These are phyloP conservation scores for Botrytis fabae DNA, from an alignment of 2,329 filamentous ascomycete genomes.

Conservation along the genomic window DNA sequence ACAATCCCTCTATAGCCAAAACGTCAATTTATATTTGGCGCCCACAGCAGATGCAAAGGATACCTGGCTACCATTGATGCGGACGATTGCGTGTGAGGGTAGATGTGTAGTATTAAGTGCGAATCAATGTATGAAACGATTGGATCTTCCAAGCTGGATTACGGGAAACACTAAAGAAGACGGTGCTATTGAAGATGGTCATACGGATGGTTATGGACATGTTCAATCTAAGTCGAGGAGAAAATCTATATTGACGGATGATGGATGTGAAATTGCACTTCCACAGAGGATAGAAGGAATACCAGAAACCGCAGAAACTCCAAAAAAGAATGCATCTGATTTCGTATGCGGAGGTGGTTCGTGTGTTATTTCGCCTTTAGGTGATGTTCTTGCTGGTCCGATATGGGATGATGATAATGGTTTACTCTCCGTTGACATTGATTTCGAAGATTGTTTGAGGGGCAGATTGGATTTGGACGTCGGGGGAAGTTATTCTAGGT, in stretches of 20 bases:
- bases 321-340: slow-evolving; percentile 30
- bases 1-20: slow-evolving; percentile 82
- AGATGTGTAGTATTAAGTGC: slow-evolving; percentile 82
- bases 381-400: slow-evolving; percentile 76
- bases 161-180: slow-evolving; percentile 35
- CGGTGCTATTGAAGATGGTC: slow-evolving; percentile 9
- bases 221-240: slow-evolving; percentile 23
- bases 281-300: slow-evolving; percentile 21
- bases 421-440: slow-evolving; percentile 70
- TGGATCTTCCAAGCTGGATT: slow-evolving; percentile 60
- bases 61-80: slow-evolving; percentile 80
- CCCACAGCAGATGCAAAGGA: slow-evolving; percentile 85
- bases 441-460: slow-evolving; percentile 84
- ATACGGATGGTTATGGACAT: slow-evolving; percentile 14
- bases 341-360: slow-evolving; percentile 72
- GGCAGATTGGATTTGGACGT: slow-evolving; percentile 82
- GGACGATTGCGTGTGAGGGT: slow-evolving; percentile 78
- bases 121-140: slow-evolving; percentile 74
- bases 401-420: slow-evolving; percentile 75
- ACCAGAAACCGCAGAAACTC: slow-evolving; percentile 1
- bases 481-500: slow-evolving; percentile 81
- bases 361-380: slow-evolving; percentile 75
- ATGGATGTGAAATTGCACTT: slow-evolving; percentile 57
- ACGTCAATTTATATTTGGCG: slow-evolving; percentile 87
- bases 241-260: slow-evolving; percentile 41